These are phyloP conservation scores for Vicia faba DNA, from an alignment of 306 rosid species.

Conservation along the genomic window DNA sequence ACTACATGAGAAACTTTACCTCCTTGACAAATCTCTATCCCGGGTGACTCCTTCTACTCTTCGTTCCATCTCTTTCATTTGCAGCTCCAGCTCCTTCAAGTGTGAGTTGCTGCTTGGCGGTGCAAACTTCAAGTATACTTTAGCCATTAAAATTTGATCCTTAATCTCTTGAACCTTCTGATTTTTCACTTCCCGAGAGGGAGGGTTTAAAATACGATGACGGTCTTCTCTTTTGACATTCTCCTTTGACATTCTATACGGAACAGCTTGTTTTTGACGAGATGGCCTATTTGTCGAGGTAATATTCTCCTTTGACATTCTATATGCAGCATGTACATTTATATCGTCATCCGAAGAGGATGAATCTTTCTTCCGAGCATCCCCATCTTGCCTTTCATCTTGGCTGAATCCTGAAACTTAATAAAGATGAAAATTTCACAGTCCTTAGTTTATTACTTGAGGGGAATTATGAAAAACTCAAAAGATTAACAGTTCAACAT, in stretches of 20 bases:
- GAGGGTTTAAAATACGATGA: slow-evolving; percentile 10
- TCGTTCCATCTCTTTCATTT: slow-evolving; percentile 31
- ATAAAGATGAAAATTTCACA: slow-evolving; percentile 21
- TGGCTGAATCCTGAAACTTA: slow-evolving; percentile 32
- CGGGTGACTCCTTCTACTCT: slow-evolving; percentile 29
- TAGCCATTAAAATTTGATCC: slow-evolving; percentile 36
- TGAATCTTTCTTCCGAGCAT: slow-evolving; percentile 26
- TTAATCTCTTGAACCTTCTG: slow-evolving; percentile 40
- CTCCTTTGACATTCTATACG: slow-evolving; percentile 13
- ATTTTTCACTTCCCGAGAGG: slow-evolving; percentile 1
- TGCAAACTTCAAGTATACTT: slow-evolving; percentile 42
- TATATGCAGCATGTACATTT: slow-evolving; percentile 18
- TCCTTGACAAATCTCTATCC: slow-evolving; percentile 34
- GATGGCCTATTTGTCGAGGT: too few species aligned
- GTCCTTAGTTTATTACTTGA: too few species aligned
- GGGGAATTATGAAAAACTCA: slow-evolving; percentile 17
- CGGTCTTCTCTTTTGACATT: slow-evolving; percentile 17
- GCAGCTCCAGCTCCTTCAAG: slow-evolving; percentile 37
- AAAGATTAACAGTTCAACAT: slow-evolving; percentile 17
- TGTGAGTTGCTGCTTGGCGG: slow-evolving; percentile 32
- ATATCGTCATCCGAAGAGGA: slow-evolving; percentile 13
- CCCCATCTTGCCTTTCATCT: slow-evolving; percentile 14
- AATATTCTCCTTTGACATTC: slow-evolving; percentile 26
- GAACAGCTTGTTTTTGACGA: too few species aligned
- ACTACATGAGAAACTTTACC: slow-evolving; percentile 33